These are phyloP conservation scores for Myxozyma neotropica DNA, from an alignment of 805 yeast species.

Conservation along the genomic window DNA sequence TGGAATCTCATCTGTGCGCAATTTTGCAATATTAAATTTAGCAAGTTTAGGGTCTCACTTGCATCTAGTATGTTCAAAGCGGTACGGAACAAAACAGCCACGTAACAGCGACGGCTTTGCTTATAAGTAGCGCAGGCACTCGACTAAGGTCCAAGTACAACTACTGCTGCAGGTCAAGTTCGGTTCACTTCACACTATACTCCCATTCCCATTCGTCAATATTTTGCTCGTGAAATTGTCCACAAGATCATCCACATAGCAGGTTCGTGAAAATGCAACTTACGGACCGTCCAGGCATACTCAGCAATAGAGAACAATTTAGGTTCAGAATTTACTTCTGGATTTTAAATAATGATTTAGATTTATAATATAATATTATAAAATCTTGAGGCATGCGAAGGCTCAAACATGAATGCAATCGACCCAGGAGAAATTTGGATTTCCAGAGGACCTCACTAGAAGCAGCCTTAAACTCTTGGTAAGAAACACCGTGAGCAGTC, in stretches of 20 bases:
- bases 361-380: too few relatives aligned
- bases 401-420: conserved; percentile 41
- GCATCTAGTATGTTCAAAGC: too few relatives aligned
- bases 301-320: conserved; percentile 22
- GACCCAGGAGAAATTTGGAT: conserved; percentile 37
- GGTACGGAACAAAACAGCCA: too few relatives aligned
- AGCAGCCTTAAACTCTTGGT: conserved; percentile 37
- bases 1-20: too few relatives aligned
- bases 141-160: too few relatives aligned
- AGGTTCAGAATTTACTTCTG: too few relatives aligned
- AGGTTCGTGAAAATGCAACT: conserved; percentile 25
- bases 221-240: conserved; percentile 13
- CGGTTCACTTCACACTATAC: conserved; percentile 12
- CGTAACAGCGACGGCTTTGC: too few relatives aligned
- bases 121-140: too few relatives aligned
- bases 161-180: too few relatives aligned
- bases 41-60: too few relatives aligned
- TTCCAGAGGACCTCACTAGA: conserved; percentile 35
- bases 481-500: conserved; percentile 41
- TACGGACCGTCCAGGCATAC: conserved; percentile 16
- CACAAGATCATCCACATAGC: conserved; percentile 25
- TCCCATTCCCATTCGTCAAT: conserved; percentile 9
- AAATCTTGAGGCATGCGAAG: conserved; percentile 32
- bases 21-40: too few relatives aligned
- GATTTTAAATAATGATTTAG: too few relatives aligned